A percentile compares a stretch with the other conserved stretches of the same genome.
Conservation (phyloP, 2,329 filamentous ascomycete species). For the Fusarium nematophilum region DNA sequence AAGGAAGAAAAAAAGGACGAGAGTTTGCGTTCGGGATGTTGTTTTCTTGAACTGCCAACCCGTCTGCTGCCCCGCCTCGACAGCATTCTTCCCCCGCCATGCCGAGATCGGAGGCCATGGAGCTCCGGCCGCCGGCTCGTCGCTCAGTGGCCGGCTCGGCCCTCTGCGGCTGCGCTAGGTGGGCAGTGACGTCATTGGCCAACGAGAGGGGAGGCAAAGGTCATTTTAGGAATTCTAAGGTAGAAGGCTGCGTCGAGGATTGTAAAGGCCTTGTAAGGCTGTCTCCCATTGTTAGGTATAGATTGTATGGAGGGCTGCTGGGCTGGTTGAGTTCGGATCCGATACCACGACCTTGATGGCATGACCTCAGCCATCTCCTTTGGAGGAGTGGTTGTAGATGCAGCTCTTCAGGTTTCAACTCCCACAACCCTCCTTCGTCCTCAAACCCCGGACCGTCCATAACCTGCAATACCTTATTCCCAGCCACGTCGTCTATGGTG, state of each 20-base stretch:
- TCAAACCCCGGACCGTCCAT: too few species aligned
- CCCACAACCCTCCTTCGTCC: too few species aligned
- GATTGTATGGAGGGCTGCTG: too few species aligned
- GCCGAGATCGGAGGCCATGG: constrained; percentile 52
- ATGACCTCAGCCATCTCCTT: too few species aligned
- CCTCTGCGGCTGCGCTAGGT: constrained; percentile 30
- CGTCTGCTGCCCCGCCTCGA: constrained; percentile 39
- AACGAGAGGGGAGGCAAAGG: constrained; percentile 30
- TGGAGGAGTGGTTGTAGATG: too few species aligned
- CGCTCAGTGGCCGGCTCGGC: constrained; percentile 36
- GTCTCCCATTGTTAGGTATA: too few species aligned
- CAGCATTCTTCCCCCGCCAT: constrained; percentile 47
- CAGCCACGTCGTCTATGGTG: neutral
- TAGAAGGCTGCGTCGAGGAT: constrained; percentile 7
- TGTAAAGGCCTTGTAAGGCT: neutral
- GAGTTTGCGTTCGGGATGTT: constrained; percentile 8
- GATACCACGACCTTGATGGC: neutral
- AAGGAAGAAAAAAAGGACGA: constrained; percentile 12
- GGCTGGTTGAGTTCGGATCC: too few species aligned
- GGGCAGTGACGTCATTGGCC: constrained; percentile 27
- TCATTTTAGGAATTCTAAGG: constrained; percentile 33
- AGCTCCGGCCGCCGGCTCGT: constrained; percentile 31
- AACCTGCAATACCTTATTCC: neutral
- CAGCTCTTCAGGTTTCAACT: too few species aligned
- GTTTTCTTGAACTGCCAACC: constrained; percentile 18